phyloP scores from a whole-genome alignment of 2,329 filamentous ascomycete species.

The Phialophora macrospora region DNA sequence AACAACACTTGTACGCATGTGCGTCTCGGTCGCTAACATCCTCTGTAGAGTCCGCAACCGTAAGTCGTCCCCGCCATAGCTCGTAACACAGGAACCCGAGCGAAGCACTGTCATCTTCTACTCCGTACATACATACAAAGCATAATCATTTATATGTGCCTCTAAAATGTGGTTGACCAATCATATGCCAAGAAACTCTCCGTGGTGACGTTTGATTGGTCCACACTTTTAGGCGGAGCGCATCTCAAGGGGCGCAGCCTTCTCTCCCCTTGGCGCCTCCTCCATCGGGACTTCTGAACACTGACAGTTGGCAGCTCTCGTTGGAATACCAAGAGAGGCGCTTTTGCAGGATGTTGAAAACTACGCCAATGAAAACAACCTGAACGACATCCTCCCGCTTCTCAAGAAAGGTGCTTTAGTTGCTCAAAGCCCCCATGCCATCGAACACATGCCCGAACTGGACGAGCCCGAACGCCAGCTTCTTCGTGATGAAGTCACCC shows the following conservation, averaged over 20 bases:
- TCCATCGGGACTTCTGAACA: background rate
- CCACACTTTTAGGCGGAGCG: background rate
- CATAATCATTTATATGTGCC: background rate
- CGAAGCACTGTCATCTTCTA: background rate
- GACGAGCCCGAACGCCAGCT: slow-evolving; percentile 54
- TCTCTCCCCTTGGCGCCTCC: background rate
- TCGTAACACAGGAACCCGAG: background rate
- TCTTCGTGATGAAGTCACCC: slow-evolving; percentile 52
- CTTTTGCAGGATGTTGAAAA: slow-evolving; percentile 42
- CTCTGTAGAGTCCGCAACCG: slow-evolving; percentile 39
- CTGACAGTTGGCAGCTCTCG: slow-evolving; percentile 31
- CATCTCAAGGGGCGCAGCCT: background rate
- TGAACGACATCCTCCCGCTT: slow-evolving; percentile 63
- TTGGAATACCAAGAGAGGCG: slow-evolving; percentile 42
- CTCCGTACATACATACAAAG: background rate
- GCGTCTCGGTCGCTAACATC: slow-evolving; percentile 7
- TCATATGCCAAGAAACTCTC: background rate
- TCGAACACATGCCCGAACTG: slow-evolving; percentile 66
- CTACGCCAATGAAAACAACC: slow-evolving; percentile 60
- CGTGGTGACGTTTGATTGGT: background rate
- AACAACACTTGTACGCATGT: too few relatives aligned
- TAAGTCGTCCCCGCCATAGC: background rate
- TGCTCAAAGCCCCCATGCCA: slow-evolving; percentile 70
- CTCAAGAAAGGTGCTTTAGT: slow-evolving; percentile 74
- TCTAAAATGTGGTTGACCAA: background rate